Evolutionary conservation across 2,329 filamentous ascomycete genomes (phyloP).

Genomic region (Cladophialophora bantiana): DNA sequence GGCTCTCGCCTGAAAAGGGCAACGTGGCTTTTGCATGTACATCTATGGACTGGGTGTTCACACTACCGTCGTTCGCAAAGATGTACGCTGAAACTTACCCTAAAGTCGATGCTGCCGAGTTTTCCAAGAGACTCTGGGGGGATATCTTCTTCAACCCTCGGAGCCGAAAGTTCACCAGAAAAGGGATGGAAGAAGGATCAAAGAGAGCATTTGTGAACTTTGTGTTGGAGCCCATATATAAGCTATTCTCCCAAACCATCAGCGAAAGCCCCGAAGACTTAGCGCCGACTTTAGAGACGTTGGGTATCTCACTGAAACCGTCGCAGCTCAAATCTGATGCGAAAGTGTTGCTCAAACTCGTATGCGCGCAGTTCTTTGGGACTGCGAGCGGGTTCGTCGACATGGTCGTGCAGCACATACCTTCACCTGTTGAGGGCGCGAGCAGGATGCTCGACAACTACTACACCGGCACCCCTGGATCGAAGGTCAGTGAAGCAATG

Average conservation of each 20-base stretch:
- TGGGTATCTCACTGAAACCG: constrained; percentile 88
- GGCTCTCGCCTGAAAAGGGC: constrained; percentile 92
- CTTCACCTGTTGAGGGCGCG: constrained; percentile 81
- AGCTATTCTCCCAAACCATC: constrained; percentile 93
- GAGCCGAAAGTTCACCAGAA: constrained; percentile 90
- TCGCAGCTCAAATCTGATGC: constrained; percentile 91
- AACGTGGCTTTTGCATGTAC: constrained; percentile 98
- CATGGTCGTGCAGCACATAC: constrained; percentile 89
- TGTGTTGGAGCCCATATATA: constrained; percentile 95
- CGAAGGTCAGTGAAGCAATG: constrained; percentile 81
- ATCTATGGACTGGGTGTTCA: constrained; percentile 96
- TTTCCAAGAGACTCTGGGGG: constrained; percentile 87
- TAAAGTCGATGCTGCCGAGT: constrained; percentile 80
- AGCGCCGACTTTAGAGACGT: constrained; percentile 74
- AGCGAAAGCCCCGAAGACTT: constrained; percentile 87
- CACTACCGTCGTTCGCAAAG: constrained; percentile 88
- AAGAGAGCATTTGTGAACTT: constrained; percentile 93
- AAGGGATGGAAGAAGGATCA: constrained; percentile 78
- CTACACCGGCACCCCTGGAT: constrained; percentile 89
- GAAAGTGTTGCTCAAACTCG: constrained; percentile 83
- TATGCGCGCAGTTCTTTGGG: constrained; percentile 96
- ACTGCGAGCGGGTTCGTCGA: constrained; percentile 89
- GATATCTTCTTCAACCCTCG: constrained; percentile 94
- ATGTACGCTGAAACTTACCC: constrained; percentile 94
- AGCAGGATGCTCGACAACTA: constrained; percentile 79